Conservation (phyloP, 202 grass and related monocot genomes). For the Cymbopogon flexuosus region DNA sequence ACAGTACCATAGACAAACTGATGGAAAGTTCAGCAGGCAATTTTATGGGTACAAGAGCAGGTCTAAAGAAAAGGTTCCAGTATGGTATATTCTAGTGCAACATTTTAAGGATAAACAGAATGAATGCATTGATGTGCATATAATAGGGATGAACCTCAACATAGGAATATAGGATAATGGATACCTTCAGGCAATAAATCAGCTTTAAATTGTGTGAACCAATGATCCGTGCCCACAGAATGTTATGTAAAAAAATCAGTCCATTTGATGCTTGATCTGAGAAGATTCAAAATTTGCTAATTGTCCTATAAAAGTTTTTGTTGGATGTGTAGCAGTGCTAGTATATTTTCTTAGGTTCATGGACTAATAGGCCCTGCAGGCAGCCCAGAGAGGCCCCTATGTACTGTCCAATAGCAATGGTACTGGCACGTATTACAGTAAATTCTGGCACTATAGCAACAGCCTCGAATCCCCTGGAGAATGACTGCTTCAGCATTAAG, state of each 20-base stretch:
- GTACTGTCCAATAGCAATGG: background rate
- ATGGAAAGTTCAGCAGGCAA: background rate
- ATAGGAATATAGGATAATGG: conserved; percentile 3
- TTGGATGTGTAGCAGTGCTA: background rate
- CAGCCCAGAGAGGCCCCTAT: background rate
- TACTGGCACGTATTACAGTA: background rate
- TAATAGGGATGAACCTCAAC: background rate
- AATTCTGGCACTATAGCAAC: background rate
- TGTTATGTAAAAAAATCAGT: background rate
- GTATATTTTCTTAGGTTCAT: background rate
- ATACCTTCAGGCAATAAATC: background rate
- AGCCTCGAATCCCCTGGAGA: background rate
- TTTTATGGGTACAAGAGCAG: background rate
- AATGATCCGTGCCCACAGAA: background rate
- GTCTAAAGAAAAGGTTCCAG: background rate
- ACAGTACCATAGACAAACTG: background rate
- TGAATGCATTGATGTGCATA: background rate
- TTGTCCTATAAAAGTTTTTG: background rate
- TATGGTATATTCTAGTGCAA: conserved; percentile 1
- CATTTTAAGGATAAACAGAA: background rate
- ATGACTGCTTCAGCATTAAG: background rate
- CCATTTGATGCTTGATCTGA: background rate
- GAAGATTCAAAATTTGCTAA: background rate
- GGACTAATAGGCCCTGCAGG: background rate
- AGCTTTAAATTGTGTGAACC: background rate